A percentile compares a stretch with the other conserved stretches of the same genome.
Evolutionary conservation across 768 basidiomycete genomes (phyloP).

Genomic region (Suillus brevipes): DNA sequence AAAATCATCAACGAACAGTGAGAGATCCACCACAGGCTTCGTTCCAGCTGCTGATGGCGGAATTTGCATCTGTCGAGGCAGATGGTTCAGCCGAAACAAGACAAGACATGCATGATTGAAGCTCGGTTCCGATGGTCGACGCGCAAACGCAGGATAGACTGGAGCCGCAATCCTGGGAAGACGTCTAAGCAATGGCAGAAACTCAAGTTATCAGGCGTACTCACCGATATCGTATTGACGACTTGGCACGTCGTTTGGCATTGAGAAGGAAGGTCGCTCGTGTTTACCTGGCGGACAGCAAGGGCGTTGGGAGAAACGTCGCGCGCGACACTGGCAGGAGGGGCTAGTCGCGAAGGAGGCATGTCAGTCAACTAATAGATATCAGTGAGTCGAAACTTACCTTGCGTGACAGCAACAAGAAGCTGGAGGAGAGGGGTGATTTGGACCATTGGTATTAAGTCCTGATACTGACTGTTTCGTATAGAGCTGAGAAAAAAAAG

Average conservation of each 20-base stretch:
- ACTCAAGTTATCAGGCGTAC: neutral
- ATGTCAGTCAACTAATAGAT: neutral
- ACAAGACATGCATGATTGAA: slow-evolving; percentile 24
- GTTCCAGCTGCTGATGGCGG: slow-evolving; percentile 18
- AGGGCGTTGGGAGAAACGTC: slow-evolving; percentile 13
- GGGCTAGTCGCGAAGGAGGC: neutral
- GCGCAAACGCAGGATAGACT: slow-evolving; percentile 17
- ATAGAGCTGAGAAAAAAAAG: neutral
- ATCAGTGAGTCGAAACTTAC: slow-evolving; percentile 9
- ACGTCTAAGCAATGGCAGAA: neutral
- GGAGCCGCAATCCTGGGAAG: slow-evolving; percentile 13
- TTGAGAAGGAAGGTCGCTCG: slow-evolving; percentile 14
- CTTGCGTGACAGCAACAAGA: slow-evolving; percentile 12
- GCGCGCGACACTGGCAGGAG: neutral
- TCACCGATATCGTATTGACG: slow-evolving; percentile 20
- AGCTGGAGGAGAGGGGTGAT: slow-evolving; percentile 18
- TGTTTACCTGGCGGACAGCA: slow-evolving; percentile 20
- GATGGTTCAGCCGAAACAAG: slow-evolving; percentile 8
- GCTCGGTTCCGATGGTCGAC: slow-evolving; percentile 11
- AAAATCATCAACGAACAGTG: slow-evolving; percentile 14
- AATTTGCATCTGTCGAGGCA: slow-evolving; percentile 10
- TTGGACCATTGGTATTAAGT: slow-evolving; percentile 21
- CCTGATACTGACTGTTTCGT: neutral
- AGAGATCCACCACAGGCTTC: slow-evolving; percentile 17
- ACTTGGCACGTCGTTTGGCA: slow-evolving; percentile 25